Percentiles rank a stretch among this genome's conserved stretches.
Conservation (phyloP, 495 filamentous ascomycete species). For the Margaritispora aquatica region DNA sequence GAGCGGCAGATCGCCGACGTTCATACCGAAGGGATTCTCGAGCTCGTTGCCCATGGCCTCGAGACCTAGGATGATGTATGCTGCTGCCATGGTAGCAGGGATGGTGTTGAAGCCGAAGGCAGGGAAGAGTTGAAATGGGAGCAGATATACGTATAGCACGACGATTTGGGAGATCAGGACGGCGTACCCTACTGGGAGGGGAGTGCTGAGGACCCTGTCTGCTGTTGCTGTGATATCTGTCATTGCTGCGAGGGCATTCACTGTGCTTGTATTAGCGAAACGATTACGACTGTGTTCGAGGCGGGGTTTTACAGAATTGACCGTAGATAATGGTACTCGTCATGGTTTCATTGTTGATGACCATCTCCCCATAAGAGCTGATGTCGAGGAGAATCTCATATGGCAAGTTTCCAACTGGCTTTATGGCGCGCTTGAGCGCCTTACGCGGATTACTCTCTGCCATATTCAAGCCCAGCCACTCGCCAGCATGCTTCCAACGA, state of each 20-base stretch:
- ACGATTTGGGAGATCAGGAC: constrained; percentile 85
- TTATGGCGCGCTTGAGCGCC: constrained; percentile 56
- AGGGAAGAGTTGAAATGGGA: constrained; percentile 75
- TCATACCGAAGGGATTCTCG: constrained; percentile 82
- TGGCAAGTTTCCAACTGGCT: constrained; percentile 65
- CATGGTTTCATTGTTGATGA: constrained; percentile 48
- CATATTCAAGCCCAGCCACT: constrained; percentile 70
- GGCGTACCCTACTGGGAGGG: constrained; percentile 75
- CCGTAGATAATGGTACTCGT: constrained; percentile 25
- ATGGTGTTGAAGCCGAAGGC: constrained; percentile 68
- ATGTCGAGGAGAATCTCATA: constrained; percentile 72
- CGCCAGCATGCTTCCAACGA: constrained; percentile 56
- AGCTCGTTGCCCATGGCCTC: constrained; percentile 80
- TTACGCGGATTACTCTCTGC: constrained; percentile 70
- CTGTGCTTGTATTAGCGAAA: background rate
- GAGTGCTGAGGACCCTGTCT: constrained; percentile 79
- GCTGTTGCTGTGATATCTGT: constrained; percentile 70
- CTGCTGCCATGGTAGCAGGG: constrained; percentile 70
- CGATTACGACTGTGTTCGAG: background rate
- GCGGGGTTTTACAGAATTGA: constrained; percentile 14
- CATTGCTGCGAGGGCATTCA: constrained; percentile 46
- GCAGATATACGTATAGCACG: constrained; percentile 75
- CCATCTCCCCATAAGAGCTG: constrained; percentile 55
- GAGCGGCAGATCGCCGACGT: constrained; percentile 81
- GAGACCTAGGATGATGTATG: constrained; percentile 85